Percentiles rank a stretch among this genome's conserved stretches.
Conservation (phyloP, 176 grass and related monocot genomes). For the Cenchrus purpureus region DNA sequence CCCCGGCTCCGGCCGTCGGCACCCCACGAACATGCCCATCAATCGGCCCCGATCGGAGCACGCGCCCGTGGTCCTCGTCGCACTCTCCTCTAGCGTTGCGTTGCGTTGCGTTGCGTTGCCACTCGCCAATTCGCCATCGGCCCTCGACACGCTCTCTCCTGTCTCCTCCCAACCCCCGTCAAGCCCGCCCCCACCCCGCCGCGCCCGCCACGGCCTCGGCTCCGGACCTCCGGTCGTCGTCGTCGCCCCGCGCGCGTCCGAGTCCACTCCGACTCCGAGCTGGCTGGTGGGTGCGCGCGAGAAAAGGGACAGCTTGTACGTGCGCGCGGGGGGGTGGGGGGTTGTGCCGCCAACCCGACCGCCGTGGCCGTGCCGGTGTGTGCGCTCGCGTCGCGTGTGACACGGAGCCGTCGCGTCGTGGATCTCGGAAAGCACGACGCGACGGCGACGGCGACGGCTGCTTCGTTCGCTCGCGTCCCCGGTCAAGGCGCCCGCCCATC, state of each 20-base stretch:
- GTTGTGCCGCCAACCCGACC: too few species aligned
- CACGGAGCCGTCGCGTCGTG: conserved; percentile 46
- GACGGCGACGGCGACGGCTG: conserved; percentile 32
- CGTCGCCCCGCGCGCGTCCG: neutral
- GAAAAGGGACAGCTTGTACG: conserved; percentile 35
- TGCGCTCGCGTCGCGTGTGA: neutral
- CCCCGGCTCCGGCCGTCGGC: neutral
- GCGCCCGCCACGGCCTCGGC: conserved; percentile 15
- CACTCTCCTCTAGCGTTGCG: neutral
- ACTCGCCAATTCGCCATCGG: neutral
- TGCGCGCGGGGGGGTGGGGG: neutral
- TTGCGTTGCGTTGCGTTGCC: neutral
- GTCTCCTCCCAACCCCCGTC: neutral
- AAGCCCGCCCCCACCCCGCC: neutral
- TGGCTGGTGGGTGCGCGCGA: neutral
- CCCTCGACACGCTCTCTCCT: neutral
- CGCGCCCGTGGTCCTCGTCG: conserved; percentile 41
- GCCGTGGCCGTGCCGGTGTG: neutral
- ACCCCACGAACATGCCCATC: conserved; percentile 43
- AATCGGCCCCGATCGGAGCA: conserved; percentile 10
- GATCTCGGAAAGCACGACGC: conserved; percentile 27
- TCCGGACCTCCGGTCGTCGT: too few species aligned
- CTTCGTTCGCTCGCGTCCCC: neutral
- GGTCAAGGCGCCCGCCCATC: conserved; percentile 32
- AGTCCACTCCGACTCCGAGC: neutral